These are phyloP conservation scores for Sporothrix globosa DNA, from an alignment of 2,329 filamentous ascomycete species.

Conservation along the genomic window DNA sequence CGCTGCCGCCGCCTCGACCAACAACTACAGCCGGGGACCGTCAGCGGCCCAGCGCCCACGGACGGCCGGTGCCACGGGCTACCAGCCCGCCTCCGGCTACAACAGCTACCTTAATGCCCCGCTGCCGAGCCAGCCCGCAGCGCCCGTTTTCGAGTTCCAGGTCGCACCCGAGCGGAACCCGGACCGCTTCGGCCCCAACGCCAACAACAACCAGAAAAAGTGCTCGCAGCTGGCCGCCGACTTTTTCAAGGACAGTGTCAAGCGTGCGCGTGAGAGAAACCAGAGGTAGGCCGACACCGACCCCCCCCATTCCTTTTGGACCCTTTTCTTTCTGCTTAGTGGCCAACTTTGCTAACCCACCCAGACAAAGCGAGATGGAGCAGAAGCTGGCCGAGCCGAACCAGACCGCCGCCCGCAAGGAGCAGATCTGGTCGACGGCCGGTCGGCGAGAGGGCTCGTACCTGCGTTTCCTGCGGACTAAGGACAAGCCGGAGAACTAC, in stretches of 20 bases:
- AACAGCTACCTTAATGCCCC: constrained; percentile 63
- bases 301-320: background rate
- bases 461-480: constrained; percentile 89
- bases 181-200: constrained; percentile 69
- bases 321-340: no score
- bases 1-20: constrained; percentile 39
- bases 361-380: constrained; percentile 88
- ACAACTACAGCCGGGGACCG: constrained; percentile 68
- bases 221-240: constrained; percentile 74
- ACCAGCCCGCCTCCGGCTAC: constrained; percentile 61
- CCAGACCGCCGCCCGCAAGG: constrained; percentile 74
- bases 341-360: background rate
- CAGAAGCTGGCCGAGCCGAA: constrained; percentile 77
- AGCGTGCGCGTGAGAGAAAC: constrained; percentile 92
- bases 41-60: constrained; percentile 77
- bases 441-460: constrained; percentile 90
- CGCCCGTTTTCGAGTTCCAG: constrained; percentile 72
- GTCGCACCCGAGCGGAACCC: constrained; percentile 83
- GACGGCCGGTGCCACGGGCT: constrained; percentile 72
- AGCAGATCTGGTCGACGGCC: constrained; percentile 81
- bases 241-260: constrained; percentile 99
- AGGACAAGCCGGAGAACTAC: constrained; percentile 93
- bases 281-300: constrained; percentile 69
- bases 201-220: constrained; percentile 72
- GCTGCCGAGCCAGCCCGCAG: constrained; percentile 61